Evolutionary conservation across 1,284 basidiomycete genomes (phyloP), one percentile per base, ranked within the genome.

Genomic region (Pseudomicrostroma phylloplanum): DNA sequence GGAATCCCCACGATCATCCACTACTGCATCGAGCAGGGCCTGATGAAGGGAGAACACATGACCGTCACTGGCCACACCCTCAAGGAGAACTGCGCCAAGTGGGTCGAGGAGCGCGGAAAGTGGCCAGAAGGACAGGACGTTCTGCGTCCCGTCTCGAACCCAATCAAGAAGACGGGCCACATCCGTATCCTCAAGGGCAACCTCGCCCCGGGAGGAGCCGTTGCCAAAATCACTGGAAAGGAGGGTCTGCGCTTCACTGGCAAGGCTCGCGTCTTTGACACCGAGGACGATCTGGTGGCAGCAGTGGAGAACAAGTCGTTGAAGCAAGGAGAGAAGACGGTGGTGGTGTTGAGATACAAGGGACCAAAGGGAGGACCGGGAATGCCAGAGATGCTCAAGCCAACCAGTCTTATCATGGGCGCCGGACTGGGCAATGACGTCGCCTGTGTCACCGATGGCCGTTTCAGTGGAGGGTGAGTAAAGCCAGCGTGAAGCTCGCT

Each of bases 101-200:
- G 90, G 90, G 86, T 85, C 9, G 86, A 88, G 75, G 63, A 68
- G 43, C 65, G 66, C 15, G 77, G 77, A 54, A 76, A 74, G 61
- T 64, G 78, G 36, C 68, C 71, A 2, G 62, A 57, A 11, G 59
- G 61, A 36, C 77, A 79, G 63, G 74, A 79, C 30, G 69, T 79
- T 8, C 62, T 79, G 1, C 68, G 69, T 11, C 73, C 77, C 19
- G 26, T 78, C 8, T 59, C 67, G 56, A 70, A 72, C 43, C 77
- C 77, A 41, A 69, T 79, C 65, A 79, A 79, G 68, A 54, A 61
- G 13, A 69, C 72, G 1, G 77, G 77, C 36, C 77, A 79, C 61
- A 72, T 79, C 55, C 73, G 76, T 39, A 73, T 79, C 51, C 66
- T 79, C 40, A 73, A 73, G 59, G 77, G 77, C 55, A 78, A 78